Evolutionary conservation across 805 yeast genomes (phyloP).

Genomic region (Metschnikowia aberdeeniae): DNA sequence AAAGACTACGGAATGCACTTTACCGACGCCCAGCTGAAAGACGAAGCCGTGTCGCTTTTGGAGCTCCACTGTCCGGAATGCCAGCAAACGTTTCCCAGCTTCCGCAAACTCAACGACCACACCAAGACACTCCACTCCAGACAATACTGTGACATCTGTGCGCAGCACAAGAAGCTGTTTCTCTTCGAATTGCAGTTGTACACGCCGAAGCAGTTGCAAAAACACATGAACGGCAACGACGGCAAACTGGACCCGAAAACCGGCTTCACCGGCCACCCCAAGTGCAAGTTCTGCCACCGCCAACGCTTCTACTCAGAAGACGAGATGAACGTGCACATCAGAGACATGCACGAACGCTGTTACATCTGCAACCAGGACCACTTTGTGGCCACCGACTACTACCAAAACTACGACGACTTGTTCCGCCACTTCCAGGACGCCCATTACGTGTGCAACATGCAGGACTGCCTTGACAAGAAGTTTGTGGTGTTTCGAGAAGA

Average conservation of each 20-base stretch:
- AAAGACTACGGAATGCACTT: slow-evolving; percentile 55
- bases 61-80: slow-evolving; percentile 56
- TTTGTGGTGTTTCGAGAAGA: slow-evolving; percentile 90
- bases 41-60: slow-evolving; percentile 49
- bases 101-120: slow-evolving; percentile 63
- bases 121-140: slow-evolving; percentile 58
- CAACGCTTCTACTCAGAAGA: slow-evolving; percentile 82
- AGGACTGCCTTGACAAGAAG: slow-evolving; percentile 76
- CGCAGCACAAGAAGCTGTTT: slow-evolving; percentile 71
- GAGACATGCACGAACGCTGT: slow-evolving; percentile 84
- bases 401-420: slow-evolving; percentile 68
- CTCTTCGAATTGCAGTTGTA: slow-evolving; percentile 64
- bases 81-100: slow-evolving; percentile 39
- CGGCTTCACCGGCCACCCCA: slow-evolving; percentile 88
- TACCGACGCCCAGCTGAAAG: slow-evolving; percentile 47
- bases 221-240: slow-evolving; percentile 72
- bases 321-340: slow-evolving; percentile 75
- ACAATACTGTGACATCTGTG: slow-evolving; percentile 71
- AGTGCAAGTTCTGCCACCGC: slow-evolving; percentile 74
- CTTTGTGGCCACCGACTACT: slow-evolving; percentile 61
- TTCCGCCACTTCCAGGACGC: slow-evolving; percentile 67
- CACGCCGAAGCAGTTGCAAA: slow-evolving; percentile 56
- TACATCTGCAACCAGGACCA: slow-evolving; percentile 75
- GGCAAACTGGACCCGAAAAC: slow-evolving; percentile 15
- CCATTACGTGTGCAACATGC: slow-evolving; percentile 78